These are phyloP conservation scores for Perilla frutescens DNA, from an alignment of 257 asterid species.

Conservation along the genomic window DNA sequence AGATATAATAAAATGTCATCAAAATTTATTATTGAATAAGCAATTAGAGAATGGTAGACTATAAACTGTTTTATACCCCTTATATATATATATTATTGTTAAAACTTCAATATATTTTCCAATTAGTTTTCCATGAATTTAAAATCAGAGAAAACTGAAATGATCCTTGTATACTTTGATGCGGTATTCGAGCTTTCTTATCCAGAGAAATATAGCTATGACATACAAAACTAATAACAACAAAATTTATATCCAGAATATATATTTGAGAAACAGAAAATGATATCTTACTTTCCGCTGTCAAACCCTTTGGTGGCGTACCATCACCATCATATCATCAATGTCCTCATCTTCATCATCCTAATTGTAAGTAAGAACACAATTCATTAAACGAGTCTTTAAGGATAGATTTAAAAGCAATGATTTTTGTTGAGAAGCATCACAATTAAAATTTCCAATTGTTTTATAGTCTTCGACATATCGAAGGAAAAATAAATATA, in stretches of 20 bases:
- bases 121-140: not conserved
- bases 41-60: too few species aligned
- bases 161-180: not conserved
- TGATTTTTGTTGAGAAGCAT: constrained; percentile 6
- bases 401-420: constrained; percentile 15
- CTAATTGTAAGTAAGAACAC: constrained; percentile 30
- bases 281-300: constrained; percentile 64
- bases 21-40: constrained; percentile 6
- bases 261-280: constrained; percentile 28
- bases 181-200: not conserved
- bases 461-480: constrained; percentile 9
- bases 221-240: constrained; percentile 21
- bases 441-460: not conserved
- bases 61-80: too few species aligned
- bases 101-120: not conserved
- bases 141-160: constrained; percentile 23
- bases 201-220: constrained; percentile 6
- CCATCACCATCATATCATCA: constrained; percentile 55
- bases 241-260: not conserved
- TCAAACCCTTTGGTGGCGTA: constrained; percentile 63
- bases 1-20: constrained; percentile 2
- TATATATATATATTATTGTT: not conserved
- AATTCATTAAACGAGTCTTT: not conserved
- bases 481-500: not conserved
- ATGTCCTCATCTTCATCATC: constrained; percentile 56